These are phyloP conservation scores for Nannochloropsis granulata DNA, from an alignment of 108 stramenopile species.

Conservation along the genomic window DNA sequence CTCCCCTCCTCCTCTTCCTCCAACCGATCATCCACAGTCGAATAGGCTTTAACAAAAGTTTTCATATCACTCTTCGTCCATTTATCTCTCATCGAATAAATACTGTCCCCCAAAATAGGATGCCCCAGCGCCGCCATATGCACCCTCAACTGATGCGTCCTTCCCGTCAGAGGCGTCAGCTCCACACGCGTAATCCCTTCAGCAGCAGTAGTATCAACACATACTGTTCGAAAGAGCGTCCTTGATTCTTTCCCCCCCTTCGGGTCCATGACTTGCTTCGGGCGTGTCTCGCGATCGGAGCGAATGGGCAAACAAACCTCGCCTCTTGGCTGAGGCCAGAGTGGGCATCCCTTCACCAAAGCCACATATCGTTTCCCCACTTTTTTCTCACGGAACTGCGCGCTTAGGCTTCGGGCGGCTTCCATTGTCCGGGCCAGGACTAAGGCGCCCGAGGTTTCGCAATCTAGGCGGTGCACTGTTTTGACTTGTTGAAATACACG, in stretches of 20 bases:
- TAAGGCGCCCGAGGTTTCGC: not conserved
- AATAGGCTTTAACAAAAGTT: not conserved
- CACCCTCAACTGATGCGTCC: constrained; percentile 54
- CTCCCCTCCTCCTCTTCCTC: too few relatives aligned
- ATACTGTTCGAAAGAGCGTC: not conserved
- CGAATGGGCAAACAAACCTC: not conserved
- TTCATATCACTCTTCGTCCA: not conserved
- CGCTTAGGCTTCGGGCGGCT: not conserved
- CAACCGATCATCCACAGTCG: too few relatives aligned
- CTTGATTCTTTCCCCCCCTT: not conserved
- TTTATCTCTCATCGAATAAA: constrained; percentile 33
- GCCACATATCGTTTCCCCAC: not conserved
- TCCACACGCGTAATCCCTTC: not conserved
- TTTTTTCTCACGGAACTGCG: not conserved
- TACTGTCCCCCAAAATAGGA: constrained; percentile 63
- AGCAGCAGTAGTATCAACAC: not conserved
- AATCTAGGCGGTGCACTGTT: not conserved
- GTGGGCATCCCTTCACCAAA: not conserved
- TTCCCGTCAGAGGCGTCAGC: constrained; percentile 6
- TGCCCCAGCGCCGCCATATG: constrained; percentile 57
- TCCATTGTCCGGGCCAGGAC: not conserved
- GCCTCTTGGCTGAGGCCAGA: not conserved
- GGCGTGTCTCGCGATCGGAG: not conserved
- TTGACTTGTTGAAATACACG: not conserved
- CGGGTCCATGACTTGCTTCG: not conserved